Evolutionary conservation across 371 early-diverging fungal genomes (phyloP), one percentile per base, ranked within the genome.

Genomic region (Mortierella sp.): DNA sequence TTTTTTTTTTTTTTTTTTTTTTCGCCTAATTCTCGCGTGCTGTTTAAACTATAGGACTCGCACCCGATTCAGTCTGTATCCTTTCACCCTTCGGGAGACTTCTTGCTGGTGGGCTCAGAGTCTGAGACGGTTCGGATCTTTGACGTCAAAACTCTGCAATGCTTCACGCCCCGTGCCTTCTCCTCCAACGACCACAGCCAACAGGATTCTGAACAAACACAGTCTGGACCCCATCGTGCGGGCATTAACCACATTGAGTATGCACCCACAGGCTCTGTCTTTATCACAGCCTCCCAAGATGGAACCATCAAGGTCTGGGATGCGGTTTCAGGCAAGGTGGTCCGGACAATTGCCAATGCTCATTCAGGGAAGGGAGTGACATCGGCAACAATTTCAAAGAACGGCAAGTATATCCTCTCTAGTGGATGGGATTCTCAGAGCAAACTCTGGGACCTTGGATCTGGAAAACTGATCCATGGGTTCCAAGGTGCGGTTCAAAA

Each of bases 301-400:
- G 97, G 98, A 0, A 84, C 89, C n/a, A 89, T 97, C 57, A 92
- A 92, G 70, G 75, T 97, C 23, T 96, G 94, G 93, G 97, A 97
- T 73, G 91, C 90, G 16, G 91, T 91, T 4, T 86, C 87, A 0
- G 94, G 96, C 1, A 84, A 86, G 26, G 93, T 92, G 66, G 85
- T 91, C 44, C 86, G 88, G 46, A 89, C 90, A 6, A 86, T 97
- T 29, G 85, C 84, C 45, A 73, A 81, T 48, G 96, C 95, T 0
- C 97, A 98, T 75, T 82, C 86, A 25, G 96, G 95, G 7, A 80
- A 84, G n/a, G 83, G 91, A 0, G 96, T 92, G 2, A 89, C 92
- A 0, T 90, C 89, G 30, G 90, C 93, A 4, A 70, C 84, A 18
- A 87, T 96, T 44, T 92, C 96, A 18, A 88, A 87, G 57, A 93